phyloP scores from a whole-genome alignment of 2,329 filamentous ascomycete species.

The Colletotrichum sp. region DNA sequence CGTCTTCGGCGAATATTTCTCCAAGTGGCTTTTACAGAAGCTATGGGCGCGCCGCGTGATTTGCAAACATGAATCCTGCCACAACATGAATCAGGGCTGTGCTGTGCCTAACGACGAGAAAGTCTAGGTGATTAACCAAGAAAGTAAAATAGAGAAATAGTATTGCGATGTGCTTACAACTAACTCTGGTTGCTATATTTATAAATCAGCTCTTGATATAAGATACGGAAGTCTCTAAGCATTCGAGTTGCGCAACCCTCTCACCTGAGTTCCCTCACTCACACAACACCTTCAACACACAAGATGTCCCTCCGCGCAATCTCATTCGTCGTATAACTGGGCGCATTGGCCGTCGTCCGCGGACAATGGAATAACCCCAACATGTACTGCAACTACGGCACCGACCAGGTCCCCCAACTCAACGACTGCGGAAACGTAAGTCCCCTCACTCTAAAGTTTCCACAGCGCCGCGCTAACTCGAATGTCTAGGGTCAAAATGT shows the following conservation, averaged over 20 bases:
- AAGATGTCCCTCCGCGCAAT: background rate
- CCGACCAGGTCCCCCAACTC: background rate
- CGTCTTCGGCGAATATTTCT: too few species aligned
- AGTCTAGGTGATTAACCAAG: background rate
- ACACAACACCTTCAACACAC: background rate
- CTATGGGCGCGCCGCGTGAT: background rate
- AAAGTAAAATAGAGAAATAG: background rate
- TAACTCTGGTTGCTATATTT: background rate
- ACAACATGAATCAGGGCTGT: background rate
- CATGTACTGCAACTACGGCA: background rate
- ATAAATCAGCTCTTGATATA: background rate
- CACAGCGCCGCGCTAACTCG: background rate
- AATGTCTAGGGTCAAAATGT: background rate
- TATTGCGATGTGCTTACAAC: background rate
- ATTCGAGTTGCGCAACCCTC: background rate
- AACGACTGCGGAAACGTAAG: background rate
- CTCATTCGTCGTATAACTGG: background rate
- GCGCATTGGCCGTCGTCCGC: background rate
- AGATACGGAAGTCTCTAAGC: rapidly evolving
- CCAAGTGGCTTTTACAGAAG: rapidly evolving
- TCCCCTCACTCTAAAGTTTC: background rate
- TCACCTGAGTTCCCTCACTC: background rate
- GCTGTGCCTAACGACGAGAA: background rate
- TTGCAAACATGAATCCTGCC: background rate
- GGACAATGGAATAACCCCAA: background rate